Conservation (phyloP, 139 green algal species). For the Microglena sp. region DNA sequence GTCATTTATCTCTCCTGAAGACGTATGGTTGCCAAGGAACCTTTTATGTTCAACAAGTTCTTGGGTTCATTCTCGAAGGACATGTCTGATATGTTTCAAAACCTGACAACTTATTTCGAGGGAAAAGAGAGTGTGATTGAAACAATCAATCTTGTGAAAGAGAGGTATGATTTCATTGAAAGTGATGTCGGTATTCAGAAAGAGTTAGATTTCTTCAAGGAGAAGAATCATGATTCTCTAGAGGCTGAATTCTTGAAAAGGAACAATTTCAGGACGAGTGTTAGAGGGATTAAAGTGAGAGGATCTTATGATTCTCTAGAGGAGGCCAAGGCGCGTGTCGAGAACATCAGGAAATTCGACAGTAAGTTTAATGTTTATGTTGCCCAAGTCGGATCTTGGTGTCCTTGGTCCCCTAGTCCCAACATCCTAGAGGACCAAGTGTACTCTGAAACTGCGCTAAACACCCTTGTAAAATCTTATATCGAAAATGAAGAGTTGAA, state of each 20-base stretch:
- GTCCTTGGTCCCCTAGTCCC: not conserved
- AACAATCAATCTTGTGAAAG: not conserved
- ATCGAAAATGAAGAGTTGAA: not conserved
- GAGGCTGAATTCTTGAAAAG: not conserved
- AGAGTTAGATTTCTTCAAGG: not conserved
- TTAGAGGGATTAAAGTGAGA: not conserved
- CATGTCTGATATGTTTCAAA: not conserved
- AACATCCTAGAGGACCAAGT: not conserved
- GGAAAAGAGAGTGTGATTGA: not conserved
- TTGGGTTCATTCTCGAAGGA: not conserved
- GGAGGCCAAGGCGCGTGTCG: not conserved
- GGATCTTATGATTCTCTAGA: not conserved
- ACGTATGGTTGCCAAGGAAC: constrained; percentile 2
- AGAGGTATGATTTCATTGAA: not conserved
- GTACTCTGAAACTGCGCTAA: constrained; percentile 2
- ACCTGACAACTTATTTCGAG: not conserved
- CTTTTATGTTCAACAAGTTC: not conserved
- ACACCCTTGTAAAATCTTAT: constrained; percentile 10
- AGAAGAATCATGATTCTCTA: not conserved
- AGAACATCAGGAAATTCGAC: not conserved
- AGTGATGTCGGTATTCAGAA: not conserved
- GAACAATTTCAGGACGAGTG: constrained; percentile 1
- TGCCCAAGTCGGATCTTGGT: not conserved
- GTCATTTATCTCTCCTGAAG: constrained; percentile 4
- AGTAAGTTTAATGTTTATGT: constrained; percentile 1